Evolutionary conservation across 106 monocot species (phyloP).

Genomic region (Narthecium ossifragum): DNA sequence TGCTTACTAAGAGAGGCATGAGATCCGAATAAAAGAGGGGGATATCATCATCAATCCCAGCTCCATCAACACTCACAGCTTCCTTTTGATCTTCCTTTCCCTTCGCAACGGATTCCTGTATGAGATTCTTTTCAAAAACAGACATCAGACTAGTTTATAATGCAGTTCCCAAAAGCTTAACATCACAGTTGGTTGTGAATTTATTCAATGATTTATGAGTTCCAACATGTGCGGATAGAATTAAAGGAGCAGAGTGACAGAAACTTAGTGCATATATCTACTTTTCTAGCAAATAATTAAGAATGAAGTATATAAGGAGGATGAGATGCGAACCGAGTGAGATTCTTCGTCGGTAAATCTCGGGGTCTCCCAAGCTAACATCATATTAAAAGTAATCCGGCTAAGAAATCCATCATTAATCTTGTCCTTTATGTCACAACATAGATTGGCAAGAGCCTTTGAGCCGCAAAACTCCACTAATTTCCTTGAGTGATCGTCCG

Average conservation of each 20-base stretch:
- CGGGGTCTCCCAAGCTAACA: constrained; percentile 83
- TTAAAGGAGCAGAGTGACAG: not conserved
- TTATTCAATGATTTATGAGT: too few relatives aligned
- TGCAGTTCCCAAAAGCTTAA: not conserved
- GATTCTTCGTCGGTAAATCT: constrained; percentile 20
- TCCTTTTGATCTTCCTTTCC: constrained; percentile 58
- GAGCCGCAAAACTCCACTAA: constrained; percentile 74
- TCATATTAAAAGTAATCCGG: constrained; percentile 86
- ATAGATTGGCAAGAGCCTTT: constrained; percentile 40
- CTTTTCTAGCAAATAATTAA: not conserved
- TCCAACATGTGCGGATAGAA: not conserved
- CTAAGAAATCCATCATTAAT: constrained; percentile 50
- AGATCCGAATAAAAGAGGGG: constrained; percentile 88
- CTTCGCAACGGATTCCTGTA: constrained; percentile 60
- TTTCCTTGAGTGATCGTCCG: constrained; percentile 47
- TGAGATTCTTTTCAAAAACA: not conserved
- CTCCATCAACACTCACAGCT: constrained; percentile 27
- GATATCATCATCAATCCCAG: constrained; percentile 55
- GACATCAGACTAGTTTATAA: not conserved
- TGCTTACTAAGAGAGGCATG: constrained; percentile 90
- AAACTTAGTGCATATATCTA: not conserved
- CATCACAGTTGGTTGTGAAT: too few relatives aligned
- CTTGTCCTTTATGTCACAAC: constrained; percentile 28
- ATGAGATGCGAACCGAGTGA: constrained; percentile 18
- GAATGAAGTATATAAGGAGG: not conserved